Evolutionary conservation across 2,329 filamentous ascomycete species (phyloP).

Genomic region (Chaetomiaceae sp.): DNA sequence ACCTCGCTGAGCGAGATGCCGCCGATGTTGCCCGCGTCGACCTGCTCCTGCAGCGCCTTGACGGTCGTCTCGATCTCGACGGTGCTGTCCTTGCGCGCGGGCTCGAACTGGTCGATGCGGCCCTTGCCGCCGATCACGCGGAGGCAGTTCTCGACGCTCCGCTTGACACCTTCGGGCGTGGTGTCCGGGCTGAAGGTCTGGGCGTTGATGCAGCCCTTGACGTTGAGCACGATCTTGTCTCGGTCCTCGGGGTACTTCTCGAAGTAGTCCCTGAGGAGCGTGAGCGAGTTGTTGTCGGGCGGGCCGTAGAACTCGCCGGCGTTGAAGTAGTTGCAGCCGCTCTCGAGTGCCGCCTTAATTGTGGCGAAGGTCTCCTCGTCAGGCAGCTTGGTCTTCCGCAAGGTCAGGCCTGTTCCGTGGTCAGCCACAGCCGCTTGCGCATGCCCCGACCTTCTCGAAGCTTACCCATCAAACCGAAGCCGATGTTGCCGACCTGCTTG

Average conservation of each 20-base stretch:
- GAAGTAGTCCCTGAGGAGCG: conserved; percentile 50
- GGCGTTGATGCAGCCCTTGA: conserved; percentile 45
- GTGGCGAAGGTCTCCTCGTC: conserved; percentile 36
- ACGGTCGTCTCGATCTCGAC: conserved; percentile 43
- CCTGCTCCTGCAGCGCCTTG: conserved; percentile 30
- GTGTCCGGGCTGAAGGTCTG: conserved; percentile 33
- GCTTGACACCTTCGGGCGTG: conserved; percentile 40
- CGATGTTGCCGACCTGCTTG: conserved; percentile 43
- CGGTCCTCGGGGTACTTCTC: conserved; percentile 49
- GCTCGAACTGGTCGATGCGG: conserved; percentile 49
- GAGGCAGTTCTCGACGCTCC: conserved; percentile 45
- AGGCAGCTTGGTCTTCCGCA: conserved; percentile 17
- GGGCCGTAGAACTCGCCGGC: conserved; percentile 44
- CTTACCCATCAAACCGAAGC: conserved; percentile 51
- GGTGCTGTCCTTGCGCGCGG: conserved; percentile 34
- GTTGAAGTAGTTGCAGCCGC: conserved; percentile 27
- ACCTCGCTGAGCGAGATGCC: conserved; percentile 40
- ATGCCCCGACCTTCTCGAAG: not conserved
- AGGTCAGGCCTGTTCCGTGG: conserved; percentile 16
- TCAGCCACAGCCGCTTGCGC: not conserved
- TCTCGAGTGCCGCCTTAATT: conserved; percentile 38
- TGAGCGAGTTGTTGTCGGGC: conserved; percentile 44
- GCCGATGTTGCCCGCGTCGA: conserved; percentile 39
- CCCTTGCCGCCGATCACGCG: conserved; percentile 20
- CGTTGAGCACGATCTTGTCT: conserved; percentile 46